These are phyloP conservation scores for Colletotrichum somersetense DNA, from an alignment of 2,329 filamentous ascomycete genomes.

Conservation along the genomic window DNA sequence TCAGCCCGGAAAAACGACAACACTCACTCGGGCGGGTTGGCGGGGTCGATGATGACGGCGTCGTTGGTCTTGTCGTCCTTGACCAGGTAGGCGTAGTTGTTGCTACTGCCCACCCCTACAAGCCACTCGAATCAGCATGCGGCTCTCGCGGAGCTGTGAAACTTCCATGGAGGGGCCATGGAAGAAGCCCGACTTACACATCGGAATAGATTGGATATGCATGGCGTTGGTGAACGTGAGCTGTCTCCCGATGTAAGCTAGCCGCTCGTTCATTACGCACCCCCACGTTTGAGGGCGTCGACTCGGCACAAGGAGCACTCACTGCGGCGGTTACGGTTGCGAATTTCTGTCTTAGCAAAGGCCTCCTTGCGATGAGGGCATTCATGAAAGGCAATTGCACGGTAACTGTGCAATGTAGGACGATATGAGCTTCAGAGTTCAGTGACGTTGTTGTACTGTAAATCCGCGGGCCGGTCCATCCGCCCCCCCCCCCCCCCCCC, in stretches of 20 bases:
- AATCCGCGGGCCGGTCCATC: conserved; percentile 18
- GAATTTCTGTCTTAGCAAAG: conserved; percentile 51
- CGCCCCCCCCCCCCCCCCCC: not conserved
- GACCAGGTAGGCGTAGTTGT: conserved; percentile 90
- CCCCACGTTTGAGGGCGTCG: no score
- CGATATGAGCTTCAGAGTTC: not conserved
- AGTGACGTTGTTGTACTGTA: conserved; percentile 39
- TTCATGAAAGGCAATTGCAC: conserved; percentile 54
- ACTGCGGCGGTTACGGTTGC: conserved; percentile 48
- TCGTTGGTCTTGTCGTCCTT: conserved; percentile 83
- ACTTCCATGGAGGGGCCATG: no score
- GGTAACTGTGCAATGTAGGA: not conserved
- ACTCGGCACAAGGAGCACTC: conserved; percentile 40
- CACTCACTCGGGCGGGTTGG: conserved; percentile 80
- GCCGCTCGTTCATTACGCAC: not conserved
- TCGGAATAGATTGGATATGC: conserved; percentile 90
- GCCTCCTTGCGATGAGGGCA: conserved; percentile 54
- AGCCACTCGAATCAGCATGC: not conserved
- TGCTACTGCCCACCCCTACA: conserved; percentile 79
- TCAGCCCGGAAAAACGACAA: no score
- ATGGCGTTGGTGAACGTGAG: conserved; percentile 66
- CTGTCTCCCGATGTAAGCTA: conserved; percentile 48
- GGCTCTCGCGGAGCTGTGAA: conserved; percentile 37
- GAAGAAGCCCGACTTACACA: conserved; percentile 73
- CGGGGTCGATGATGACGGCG: conserved; percentile 83